phyloP scores from a whole-genome alignment of 176 grass and related monocot species.

The Avena insularis region DNA sequence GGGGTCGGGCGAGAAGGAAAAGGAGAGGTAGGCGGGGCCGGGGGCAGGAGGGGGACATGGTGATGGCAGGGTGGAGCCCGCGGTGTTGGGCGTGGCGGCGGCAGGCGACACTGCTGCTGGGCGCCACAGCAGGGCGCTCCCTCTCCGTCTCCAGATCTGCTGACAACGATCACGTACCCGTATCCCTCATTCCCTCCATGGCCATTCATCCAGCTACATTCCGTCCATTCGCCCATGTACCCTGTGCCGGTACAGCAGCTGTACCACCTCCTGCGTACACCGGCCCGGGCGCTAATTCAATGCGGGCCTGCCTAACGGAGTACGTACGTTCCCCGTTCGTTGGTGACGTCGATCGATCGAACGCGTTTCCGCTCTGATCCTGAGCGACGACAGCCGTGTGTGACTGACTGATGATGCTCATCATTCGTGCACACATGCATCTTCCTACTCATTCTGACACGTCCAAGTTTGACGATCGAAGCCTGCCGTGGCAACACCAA shows the following conservation, averaged over 20 bases:
- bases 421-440: no score
- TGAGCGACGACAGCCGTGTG: no score
- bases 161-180: conserved; percentile 3
- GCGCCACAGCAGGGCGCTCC: background rate
- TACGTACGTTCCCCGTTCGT: no score
- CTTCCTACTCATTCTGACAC: background rate
- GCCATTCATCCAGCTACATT: background rate
- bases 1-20: background rate
- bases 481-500: no score
- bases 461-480: background rate
- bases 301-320: no score
- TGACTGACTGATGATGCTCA: no score
- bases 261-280: no score
- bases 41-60: no score
- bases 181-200: background rate
- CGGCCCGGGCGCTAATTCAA: no score
- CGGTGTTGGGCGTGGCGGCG: conserved; percentile 33
- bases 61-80: conserved; percentile 19
- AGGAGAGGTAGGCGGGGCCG: background rate
- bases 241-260: background rate
- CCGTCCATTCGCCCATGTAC: background rate
- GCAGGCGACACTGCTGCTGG: background rate
- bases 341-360: no score
- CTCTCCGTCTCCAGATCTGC: background rate
- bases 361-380: no score